These are phyloP conservation scores for Sicyos edulis DNA, from an alignment of 306 rosid genomes.

Conservation along the genomic window DNA sequence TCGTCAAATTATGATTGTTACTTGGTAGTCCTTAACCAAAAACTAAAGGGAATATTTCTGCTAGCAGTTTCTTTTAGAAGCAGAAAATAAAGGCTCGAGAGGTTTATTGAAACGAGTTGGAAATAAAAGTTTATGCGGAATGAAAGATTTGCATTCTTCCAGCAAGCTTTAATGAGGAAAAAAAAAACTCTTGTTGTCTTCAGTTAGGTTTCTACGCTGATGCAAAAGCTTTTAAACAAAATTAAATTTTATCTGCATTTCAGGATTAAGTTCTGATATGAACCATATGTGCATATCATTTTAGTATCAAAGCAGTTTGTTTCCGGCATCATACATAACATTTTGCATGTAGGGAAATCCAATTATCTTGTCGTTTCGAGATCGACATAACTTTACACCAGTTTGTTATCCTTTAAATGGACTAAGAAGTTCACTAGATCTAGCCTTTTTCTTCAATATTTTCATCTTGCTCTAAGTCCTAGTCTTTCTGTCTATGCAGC, in stretches of 20 bases:
- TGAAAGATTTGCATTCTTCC: background rate
- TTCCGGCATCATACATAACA: background rate
- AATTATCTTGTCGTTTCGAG: background rate
- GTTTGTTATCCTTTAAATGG: background rate
- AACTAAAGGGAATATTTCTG: background rate
- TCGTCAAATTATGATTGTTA: too few relatives aligned
- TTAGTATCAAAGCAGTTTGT: too few relatives aligned
- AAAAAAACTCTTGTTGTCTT: background rate
- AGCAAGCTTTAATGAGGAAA: background rate
- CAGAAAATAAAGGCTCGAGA: background rate
- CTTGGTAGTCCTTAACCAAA: too few relatives aligned
- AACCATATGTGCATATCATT: too few relatives aligned
- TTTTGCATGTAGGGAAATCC: background rate
- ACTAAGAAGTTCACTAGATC: background rate
- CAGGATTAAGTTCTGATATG: background rate
- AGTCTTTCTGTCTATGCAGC: slow-evolving; percentile 33
- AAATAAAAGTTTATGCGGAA: background rate
- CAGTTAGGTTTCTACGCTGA: background rate
- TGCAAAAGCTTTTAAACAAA: background rate
- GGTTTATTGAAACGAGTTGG: background rate
- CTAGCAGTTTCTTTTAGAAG: slow-evolving; percentile 2
- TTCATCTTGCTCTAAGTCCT: background rate
- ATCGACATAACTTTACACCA: background rate
- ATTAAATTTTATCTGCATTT: background rate
- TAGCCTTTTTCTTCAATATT: background rate